Conservation (phyloP, 2,329 filamentous ascomycete genomes). For the Aspergillus brunneoviolaceus region DNA sequence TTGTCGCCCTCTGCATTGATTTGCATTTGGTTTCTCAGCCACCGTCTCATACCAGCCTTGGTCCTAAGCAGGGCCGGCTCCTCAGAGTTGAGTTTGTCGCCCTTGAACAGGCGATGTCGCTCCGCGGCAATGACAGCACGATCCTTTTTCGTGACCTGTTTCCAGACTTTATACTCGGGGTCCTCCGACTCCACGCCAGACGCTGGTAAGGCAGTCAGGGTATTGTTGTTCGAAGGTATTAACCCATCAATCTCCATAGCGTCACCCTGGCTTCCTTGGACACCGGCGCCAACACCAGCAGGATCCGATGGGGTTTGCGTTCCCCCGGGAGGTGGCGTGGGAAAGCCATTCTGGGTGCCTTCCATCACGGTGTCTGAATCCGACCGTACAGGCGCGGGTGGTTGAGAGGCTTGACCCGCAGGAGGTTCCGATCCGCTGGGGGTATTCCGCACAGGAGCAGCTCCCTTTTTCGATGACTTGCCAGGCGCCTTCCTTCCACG, state of each 20-base stretch:
- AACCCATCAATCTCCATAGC: conserved; percentile 81
- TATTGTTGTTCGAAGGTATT: conserved; percentile 65
- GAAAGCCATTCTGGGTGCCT: conserved; percentile 77
- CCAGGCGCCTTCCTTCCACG: conserved; percentile 82
- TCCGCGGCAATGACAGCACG: conserved; percentile 83
- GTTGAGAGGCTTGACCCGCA: conserved; percentile 49
- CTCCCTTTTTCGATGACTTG: conserved; percentile 70
- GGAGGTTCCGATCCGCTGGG: conserved; percentile 78
- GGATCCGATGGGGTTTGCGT: conserved; percentile 73
- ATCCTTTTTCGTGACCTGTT: conserved; percentile 97
- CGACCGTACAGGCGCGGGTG: conserved; percentile 51
- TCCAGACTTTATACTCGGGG: conserved; percentile 93
- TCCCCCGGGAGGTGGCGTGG: conserved; percentile 70
- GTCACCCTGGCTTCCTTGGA: conserved; percentile 70
- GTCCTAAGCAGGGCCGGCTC: conserved; percentile 82
- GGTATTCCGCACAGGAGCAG: conserved; percentile 66
- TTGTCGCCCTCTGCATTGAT: conserved; percentile 57
- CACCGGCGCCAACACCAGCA: conserved; percentile 63
- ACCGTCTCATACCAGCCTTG: conserved; percentile 86
- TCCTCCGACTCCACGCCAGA: conserved; percentile 86
- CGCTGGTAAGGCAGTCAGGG: conserved; percentile 63
- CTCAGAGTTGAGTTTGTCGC: conserved; percentile 79
- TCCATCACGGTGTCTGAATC: conserved; percentile 76
- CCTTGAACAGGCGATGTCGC: conserved; percentile 80
- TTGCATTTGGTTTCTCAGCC: conserved; percentile 75